These are phyloP conservation scores for Plasmopara muralis DNA, from an alignment of 352 stramenopile species.

Conservation along the genomic window DNA sequence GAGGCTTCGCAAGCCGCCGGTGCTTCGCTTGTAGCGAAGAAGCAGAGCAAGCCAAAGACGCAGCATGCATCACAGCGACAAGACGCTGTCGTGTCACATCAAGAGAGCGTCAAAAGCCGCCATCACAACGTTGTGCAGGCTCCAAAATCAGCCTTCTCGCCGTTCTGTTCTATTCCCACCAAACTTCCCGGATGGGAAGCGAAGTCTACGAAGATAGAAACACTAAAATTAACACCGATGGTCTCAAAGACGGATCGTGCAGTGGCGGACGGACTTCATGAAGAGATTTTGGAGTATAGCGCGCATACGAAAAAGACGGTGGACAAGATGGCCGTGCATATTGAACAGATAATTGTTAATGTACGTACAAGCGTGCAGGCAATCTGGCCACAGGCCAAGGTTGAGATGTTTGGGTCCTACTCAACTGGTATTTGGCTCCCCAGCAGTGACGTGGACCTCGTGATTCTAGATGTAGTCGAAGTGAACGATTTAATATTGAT, in stretches of 20 bases:
- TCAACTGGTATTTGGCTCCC: constrained; percentile 84
- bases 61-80: constrained; percentile 27
- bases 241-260: constrained; percentile 3
- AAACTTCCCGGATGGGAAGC: constrained; percentile 32
- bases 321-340: constrained; percentile 68
- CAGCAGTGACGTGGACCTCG: constrained; percentile 80
- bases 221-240: constrained; percentile 1
- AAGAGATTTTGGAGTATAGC: constrained; percentile 77
- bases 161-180: constrained; percentile 14
- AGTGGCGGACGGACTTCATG: constrained; percentile 51
- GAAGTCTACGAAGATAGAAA: constrained; percentile 20
- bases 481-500: constrained; percentile 53
- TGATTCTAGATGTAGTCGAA: constrained; percentile 70
- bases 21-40: constrained; percentile 7
- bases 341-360: constrained; percentile 79
- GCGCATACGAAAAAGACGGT: constrained; percentile 65
- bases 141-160: constrained; percentile 9
- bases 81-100: constrained; percentile 22
- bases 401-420: constrained; percentile 83
- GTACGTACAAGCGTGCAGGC: constrained; percentile 56
- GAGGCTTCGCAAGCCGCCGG: not conserved
- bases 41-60: constrained; percentile 21
- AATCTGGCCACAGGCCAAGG: constrained; percentile 65
- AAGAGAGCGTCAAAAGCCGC: constrained; percentile 62
- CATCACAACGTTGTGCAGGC: constrained; percentile 65